Percentiles rank a stretch among this genome's conserved stretches.
These are phyloP conservation scores for Penicillium brevicompactum DNA, from an alignment of 2,329 filamentous ascomycete species.

Conservation along the genomic window DNA sequence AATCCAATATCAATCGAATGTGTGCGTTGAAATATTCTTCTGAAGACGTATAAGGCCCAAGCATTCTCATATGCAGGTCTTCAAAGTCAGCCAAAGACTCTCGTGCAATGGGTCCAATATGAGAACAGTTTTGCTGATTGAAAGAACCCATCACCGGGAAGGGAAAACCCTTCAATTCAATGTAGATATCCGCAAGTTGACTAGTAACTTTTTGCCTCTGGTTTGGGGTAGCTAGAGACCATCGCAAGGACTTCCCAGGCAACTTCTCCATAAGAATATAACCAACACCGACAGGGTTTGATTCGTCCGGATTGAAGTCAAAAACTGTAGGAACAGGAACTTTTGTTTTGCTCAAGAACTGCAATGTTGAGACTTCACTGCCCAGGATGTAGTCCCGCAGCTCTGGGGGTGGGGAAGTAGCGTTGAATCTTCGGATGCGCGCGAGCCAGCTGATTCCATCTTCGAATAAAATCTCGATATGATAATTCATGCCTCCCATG, in stretches of 20 bases:
- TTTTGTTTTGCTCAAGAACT: slow-evolving; percentile 40
- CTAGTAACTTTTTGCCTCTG: slow-evolving; percentile 40
- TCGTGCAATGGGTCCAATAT: slow-evolving; percentile 41
- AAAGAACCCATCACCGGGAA: slow-evolving; percentile 44
- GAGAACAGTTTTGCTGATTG: slow-evolving; percentile 12
- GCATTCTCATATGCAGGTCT: slow-evolving; percentile 20
- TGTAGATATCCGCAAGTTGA: slow-evolving; percentile 43
- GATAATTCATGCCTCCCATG: slow-evolving; percentile 52
- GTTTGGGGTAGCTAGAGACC: slow-evolving; percentile 33
- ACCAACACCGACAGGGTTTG: slow-evolving; percentile 41
- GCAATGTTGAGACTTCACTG: slow-evolving; percentile 48
- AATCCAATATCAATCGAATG: slow-evolving; percentile 38
- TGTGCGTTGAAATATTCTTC: slow-evolving; percentile 39
- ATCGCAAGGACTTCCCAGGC: slow-evolving; percentile 40
- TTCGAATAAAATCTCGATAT: slow-evolving; percentile 46
- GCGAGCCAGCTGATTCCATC: slow-evolving; percentile 49
- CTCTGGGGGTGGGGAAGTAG: slow-evolving; percentile 40
- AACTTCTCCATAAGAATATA: slow-evolving; percentile 51
- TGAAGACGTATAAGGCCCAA: slow-evolving; percentile 39
- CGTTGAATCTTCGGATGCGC: slow-evolving; percentile 45
- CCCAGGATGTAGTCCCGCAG: slow-evolving; percentile 34
- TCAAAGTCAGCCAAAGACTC: slow-evolving; percentile 42
- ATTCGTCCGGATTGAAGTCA: slow-evolving; percentile 36
- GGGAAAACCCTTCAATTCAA: slow-evolving; percentile 42
- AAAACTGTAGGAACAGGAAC: slow-evolving; percentile 44